Evolutionary conservation across 495 filamentous ascomycete genomes (phyloP).

Genomic region (Neurospora sp.): DNA sequence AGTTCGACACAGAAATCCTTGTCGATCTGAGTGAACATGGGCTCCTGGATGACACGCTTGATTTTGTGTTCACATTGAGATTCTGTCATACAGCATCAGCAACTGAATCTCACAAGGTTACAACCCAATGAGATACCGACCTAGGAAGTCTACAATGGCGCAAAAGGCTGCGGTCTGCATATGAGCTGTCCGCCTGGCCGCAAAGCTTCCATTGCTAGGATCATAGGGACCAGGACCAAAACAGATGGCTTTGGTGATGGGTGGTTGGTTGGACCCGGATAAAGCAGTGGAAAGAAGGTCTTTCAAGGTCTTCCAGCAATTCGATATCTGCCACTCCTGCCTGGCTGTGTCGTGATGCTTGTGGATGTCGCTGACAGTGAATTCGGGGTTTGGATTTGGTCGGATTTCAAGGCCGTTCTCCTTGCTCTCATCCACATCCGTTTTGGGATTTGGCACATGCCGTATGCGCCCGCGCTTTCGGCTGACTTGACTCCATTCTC

Average conservation of each 20-base stretch:
- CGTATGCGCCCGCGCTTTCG: slow-evolving; percentile 18
- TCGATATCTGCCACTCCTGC: slow-evolving; percentile 7
- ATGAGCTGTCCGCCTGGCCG: slow-evolving; percentile 24
- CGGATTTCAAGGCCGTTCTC: slow-evolving; percentile 1
- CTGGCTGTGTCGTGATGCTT: slow-evolving; percentile 11
- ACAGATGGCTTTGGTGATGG: slow-evolving; percentile 30
- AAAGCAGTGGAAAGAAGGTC: slow-evolving; percentile 3
- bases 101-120: not conserved
- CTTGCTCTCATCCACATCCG: not conserved
- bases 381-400: slow-evolving; percentile 20
- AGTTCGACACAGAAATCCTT: slow-evolving; percentile 43
- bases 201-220: slow-evolving; percentile 25
- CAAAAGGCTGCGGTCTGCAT: slow-evolving; percentile 54
- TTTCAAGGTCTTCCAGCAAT: slow-evolving; percentile 13
- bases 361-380: slow-evolving; percentile 12
- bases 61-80: slow-evolving; percentile 12
- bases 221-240: slow-evolving; percentile 36
- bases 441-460: not conserved
- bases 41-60: slow-evolving; percentile 56
- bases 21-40: slow-evolving; percentile 55
- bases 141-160: slow-evolving; percentile 35
- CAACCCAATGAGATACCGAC: slow-evolving; percentile 10
- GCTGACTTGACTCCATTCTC: slow-evolving; percentile 18
- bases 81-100: slow-evolving; percentile 9
- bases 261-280: slow-evolving; percentile 3